Percentiles rank a stretch among this genome's conserved stretches.
phyloP scores from a whole-genome alignment of 345 rosid species.

The Eucalyptus rudis region DNA sequence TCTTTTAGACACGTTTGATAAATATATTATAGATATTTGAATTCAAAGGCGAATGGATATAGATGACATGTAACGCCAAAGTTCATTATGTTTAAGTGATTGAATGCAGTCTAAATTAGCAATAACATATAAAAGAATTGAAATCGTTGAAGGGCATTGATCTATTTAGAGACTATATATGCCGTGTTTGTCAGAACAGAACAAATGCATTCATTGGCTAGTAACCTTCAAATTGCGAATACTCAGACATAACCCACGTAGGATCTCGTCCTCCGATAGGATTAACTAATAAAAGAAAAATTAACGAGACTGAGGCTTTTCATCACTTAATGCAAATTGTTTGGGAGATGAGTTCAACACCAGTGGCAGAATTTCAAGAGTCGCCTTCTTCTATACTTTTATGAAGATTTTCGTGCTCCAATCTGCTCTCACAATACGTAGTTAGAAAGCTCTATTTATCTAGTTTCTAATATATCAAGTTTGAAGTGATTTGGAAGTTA shows the following conservation, averaged over 20 bases:
- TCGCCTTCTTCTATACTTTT: not conserved
- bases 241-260: not conserved
- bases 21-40: not conserved
- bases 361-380: not conserved
- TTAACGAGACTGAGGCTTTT: not conserved
- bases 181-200: not conserved
- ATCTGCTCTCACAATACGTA: not conserved
- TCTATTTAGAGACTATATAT: not conserved
- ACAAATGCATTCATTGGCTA: not conserved
- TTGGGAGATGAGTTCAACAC: not conserved
- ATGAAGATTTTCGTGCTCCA: not conserved
- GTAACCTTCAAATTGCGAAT: not conserved
- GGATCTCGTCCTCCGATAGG: not conserved
- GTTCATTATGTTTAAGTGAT: not conserved
- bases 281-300: too few species aligned
- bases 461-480: not conserved
- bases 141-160: not conserved
- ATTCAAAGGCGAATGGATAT: not conserved
- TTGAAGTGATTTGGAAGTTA: not conserved
- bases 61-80: not conserved
- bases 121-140: not conserved
- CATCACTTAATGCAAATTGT: not conserved
- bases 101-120: not conserved
- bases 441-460: not conserved
- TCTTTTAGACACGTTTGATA: rapidly evolving